A percentile compares a stretch with the other conserved stretches of the same genome.
These are phyloP conservation scores for Cladosporium sphaerospermum DNA, from an alignment of 2,329 filamentous ascomycete species.

Conservation along the genomic window DNA sequence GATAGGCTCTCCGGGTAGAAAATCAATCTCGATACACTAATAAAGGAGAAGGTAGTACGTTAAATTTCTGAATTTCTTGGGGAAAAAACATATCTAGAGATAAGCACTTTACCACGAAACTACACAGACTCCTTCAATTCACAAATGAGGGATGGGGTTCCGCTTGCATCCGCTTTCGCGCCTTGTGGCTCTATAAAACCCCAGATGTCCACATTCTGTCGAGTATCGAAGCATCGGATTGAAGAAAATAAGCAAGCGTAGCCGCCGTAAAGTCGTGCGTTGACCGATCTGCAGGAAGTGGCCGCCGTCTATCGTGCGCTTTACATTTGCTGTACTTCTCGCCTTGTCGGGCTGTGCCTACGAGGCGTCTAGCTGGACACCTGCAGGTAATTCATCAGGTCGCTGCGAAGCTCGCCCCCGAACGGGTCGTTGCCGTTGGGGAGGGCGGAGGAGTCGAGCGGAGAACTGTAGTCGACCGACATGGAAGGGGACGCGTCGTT, in stretches of 20 bases:
- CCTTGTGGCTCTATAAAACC: no score
- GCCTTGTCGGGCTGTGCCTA: conserved; percentile 1
- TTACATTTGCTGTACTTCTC: conserved; percentile 2
- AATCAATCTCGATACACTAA: no score
- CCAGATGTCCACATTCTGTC: no score
- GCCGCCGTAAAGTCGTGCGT: conserved; percentile 7
- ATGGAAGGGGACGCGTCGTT: conserved; percentile 17
- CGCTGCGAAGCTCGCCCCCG: conserved; percentile 1
- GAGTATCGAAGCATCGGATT: no score
- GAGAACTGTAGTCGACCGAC: conserved; percentile 10
- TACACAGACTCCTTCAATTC: no score
- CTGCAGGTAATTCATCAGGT: conserved; percentile 8
- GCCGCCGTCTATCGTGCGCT: neutral
- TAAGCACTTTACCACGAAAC: no score
- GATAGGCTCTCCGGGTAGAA: no score
- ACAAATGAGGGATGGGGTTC: no score
- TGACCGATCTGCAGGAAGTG: neutral
- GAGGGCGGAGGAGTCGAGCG: conserved; percentile 3
- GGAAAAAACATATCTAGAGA: no score
- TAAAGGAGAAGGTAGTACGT: no score
- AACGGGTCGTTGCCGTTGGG: neutral
- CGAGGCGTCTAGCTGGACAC: neutral
- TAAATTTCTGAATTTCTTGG: no score
- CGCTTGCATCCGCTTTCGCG: no score
- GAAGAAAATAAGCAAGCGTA: neutral